Base-by-base conservation (phyloP, 805 yeast species). In the Saccharomyces eubayanus region DNA sequence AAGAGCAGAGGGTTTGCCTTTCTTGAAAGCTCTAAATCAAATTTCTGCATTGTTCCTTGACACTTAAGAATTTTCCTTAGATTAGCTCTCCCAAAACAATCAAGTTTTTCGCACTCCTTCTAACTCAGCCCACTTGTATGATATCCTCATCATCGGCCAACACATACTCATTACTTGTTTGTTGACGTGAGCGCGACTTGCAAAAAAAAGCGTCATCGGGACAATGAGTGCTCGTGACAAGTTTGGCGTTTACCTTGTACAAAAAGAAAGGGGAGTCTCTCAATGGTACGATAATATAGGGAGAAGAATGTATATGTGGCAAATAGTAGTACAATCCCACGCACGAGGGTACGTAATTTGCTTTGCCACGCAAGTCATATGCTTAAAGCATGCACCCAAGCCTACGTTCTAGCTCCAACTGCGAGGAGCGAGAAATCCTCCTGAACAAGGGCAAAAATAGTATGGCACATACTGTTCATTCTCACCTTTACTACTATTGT, bases 1-100 rank as follows among this genome's bases (percentile, higher is more conserved):
- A 67, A 62, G 3, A 67, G 59, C 49, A 59, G 48, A 0, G 70
- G 71, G 45, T 66, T 67, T 2, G 66, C 65, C 41, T 57, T 57
- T 31, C 59, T 55, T 61, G 61, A 57, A n/a, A 67, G 53, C 14
- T 59, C 53, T 48, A 58, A 51, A 30, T 52, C 49, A 6, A 53
- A 46, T 21, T 46, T 27, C 28, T 46, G 30, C 48, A 27, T 40
- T 40, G 30, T 28, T 28, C 11, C 6, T 5, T n/a, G 41, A n/a
- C n/a, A 5, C n/a, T 20, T 14, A n/a, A 6, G 5, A 8, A 14
- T 31, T 5, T n/a, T 31, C 9, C n/a, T n/a, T 2, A 16, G 16
- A 12, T 16, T 1, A 21, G 20, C 43, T 8, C 21, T 16, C 5
- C 21, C 24, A 8, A 0, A 16, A 16, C 5, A 3, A 11, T n/a